Conservation (phyloP, 129 eudicot genomes). For the Flaveria trinervia region DNA sequence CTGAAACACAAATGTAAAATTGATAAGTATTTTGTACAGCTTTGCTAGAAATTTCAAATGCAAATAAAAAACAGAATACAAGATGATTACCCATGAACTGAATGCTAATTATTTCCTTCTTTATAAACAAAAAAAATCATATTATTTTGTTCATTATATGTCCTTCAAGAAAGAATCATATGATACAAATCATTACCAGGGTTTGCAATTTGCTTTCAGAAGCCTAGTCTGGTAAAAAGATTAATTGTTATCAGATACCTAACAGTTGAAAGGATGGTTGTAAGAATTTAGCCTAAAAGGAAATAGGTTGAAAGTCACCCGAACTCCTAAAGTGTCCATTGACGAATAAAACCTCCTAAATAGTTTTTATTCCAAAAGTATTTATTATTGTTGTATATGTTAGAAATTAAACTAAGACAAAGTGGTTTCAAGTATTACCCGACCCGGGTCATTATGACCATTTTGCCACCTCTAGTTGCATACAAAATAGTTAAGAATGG, state of each 20-base stretch:
- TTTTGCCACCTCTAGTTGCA: neutral
- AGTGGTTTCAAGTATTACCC: neutral
- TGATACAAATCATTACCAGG: neutral
- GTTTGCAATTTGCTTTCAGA: neutral
- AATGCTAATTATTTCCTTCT: neutral
- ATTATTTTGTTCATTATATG: neutral
- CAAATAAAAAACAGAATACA: neutral
- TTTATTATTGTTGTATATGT: no score
- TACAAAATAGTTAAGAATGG: neutral
- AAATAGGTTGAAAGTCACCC: neutral
- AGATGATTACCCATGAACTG: neutral
- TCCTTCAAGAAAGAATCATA: neutral
- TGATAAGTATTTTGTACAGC: neutral
- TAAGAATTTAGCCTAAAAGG: neutral
- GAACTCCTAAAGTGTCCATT: neutral
- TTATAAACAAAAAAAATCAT: neutral
- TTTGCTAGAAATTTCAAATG: neutral
- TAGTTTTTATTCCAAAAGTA: neutral
- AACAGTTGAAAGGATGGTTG: neutral
- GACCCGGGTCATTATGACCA: neutral
- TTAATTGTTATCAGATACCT: no score
- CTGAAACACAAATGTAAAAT: neutral
- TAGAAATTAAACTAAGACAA: neutral
- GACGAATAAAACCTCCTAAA: neutral
- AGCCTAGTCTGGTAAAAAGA: neutral